Evolutionary conservation across 2,329 filamentous ascomycete species (phyloP).

Genomic region (Mycosphaerella sp.): DNA sequence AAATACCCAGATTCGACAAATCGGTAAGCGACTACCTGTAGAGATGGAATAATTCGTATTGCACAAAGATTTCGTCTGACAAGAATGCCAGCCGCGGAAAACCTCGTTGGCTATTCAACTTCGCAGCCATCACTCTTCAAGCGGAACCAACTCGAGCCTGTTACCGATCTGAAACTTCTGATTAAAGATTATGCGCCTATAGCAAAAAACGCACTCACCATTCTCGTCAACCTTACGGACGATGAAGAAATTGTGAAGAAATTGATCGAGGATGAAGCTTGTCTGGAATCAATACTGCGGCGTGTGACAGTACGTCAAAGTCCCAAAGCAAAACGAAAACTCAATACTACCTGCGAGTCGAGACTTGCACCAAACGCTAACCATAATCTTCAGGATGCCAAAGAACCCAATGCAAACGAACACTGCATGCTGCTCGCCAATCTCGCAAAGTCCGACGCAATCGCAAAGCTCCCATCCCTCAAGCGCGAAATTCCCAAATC

Average conservation of each 20-base stretch:
- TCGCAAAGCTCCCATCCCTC: constrained; percentile 62
- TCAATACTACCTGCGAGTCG: neutral
- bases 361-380: neutral
- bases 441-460: constrained; percentile 68
- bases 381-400: constrained; percentile 49
- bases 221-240: constrained; percentile 77
- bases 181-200: constrained; percentile 85
- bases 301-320: constrained; percentile 64
- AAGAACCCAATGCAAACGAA: constrained; percentile 76
- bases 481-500: constrained; percentile 62
- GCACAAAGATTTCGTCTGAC: constrained; percentile 14
- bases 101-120: constrained; percentile 76
- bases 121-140: constrained; percentile 79
- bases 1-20: constrained; percentile 80
- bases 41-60: neutral
- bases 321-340: neutral
- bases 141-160: constrained; percentile 64
- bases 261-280: constrained; percentile 71
- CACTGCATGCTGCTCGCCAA: constrained; percentile 92
- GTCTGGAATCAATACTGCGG: constrained; percentile 65
- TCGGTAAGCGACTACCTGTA: constrained; percentile 47
- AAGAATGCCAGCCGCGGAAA: constrained; percentile 61
- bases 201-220: constrained; percentile 84
- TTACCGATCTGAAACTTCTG: constrained; percentile 82
- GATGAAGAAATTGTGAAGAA: constrained; percentile 68